Base-by-base conservation (phyloP, 1,284 basidiomycete species). In the Sporisorium graminicola region DNA sequence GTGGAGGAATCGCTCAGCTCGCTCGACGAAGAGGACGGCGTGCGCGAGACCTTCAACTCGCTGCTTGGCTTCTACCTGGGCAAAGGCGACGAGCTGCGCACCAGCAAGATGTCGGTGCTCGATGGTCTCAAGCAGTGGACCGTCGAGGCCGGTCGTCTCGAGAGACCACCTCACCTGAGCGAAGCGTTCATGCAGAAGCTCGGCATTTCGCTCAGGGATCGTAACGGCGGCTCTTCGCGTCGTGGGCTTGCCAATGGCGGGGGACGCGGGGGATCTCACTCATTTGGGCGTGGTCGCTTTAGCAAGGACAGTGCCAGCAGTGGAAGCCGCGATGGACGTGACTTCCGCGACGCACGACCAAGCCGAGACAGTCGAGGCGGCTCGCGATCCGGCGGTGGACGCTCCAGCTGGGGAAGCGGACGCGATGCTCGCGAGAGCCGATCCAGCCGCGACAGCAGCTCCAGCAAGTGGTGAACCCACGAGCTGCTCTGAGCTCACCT, bases 11-110 rank as follows among this genome's bases (percentile, higher is more conserved):
- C 51, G 52, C 50, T 75, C 7, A 24, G 54, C 16, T 56, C 33
- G 37, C 26, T 67, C 44, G 54, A 58, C 13, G 64, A 65, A 24
- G 60, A 62, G 22, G 57, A 63, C 12, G 63, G 26, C 8, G 60
- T 63, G 46, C 71, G 68, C 50, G 72, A 69, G 44, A 46, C 60
- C 0, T 73, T 64, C 55, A 62, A 58, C 50, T 74, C 53, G 64
- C 53, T 80, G 46, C 74, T 82, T 9, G 81, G 81, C 52, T 82
- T 69, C 71, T 84, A 84, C 59, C 24, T 65, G 8, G 64, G 70
- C 47, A 58, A 56, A 22, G 50, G 58, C n/a, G 54, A 59, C n/a
- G 77, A 73, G 42, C 64, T 81, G 10, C 74, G 74, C 35, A 66
- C 65, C 35, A 68, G 27, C 57, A 73, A 77, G 60, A 65, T 47